A percentile compares a stretch with the other conserved stretches of the same genome.
Conservation (phyloP, 2,329 filamentous ascomycete species). For the Colletotrichum caudatum region DNA sequence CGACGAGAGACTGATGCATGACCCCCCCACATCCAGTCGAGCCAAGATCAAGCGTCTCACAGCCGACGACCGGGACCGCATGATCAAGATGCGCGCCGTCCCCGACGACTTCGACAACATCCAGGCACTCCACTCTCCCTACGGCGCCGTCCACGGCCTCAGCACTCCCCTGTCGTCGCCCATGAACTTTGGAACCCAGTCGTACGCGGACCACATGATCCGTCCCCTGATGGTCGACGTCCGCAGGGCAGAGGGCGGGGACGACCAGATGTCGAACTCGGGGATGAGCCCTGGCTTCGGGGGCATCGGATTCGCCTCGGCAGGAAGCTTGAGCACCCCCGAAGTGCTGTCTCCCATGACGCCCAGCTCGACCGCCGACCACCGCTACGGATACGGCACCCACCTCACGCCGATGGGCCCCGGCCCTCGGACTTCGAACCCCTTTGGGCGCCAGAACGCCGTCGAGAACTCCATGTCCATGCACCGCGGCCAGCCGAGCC, state of each 20-base stretch:
- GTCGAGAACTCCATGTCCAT: slow-evolving; percentile 56
- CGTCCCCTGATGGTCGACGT: slow-evolving; percentile 78
- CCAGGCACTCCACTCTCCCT: slow-evolving; percentile 75
- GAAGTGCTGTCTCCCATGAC: slow-evolving; percentile 69
- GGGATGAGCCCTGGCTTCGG: slow-evolving; percentile 77
- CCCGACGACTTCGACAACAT: slow-evolving; percentile 79
- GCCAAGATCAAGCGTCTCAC: slow-evolving; percentile 79
- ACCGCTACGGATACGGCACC: slow-evolving; percentile 66
- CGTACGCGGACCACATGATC: slow-evolving; percentile 72
- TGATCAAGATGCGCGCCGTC: slow-evolving; percentile 79
- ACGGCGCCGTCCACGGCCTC: slow-evolving; percentile 69
- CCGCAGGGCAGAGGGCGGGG: slow-evolving; percentile 67
- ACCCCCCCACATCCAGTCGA: slow-evolving; percentile 58
- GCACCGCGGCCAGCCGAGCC: slow-evolving; percentile 59
- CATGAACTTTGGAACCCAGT: slow-evolving; percentile 60
- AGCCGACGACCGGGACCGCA: slow-evolving; percentile 76
- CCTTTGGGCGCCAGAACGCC: slow-evolving; percentile 63
- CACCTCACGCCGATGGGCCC: slow-evolving; percentile 62
- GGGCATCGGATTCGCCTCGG: slow-evolving; percentile 72
- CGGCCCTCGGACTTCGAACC: slow-evolving; percentile 63
- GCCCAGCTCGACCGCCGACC: slow-evolving; percentile 52
- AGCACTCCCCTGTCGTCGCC: slow-evolving; percentile 62
- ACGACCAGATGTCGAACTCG: slow-evolving; percentile 75
- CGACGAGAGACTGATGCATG: slow-evolving; percentile 40
- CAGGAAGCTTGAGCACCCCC: slow-evolving; percentile 61